Evolutionary conservation across 2,329 filamentous ascomycete species (phyloP).

Genomic region (Colletotrichum tamarilloi): DNA sequence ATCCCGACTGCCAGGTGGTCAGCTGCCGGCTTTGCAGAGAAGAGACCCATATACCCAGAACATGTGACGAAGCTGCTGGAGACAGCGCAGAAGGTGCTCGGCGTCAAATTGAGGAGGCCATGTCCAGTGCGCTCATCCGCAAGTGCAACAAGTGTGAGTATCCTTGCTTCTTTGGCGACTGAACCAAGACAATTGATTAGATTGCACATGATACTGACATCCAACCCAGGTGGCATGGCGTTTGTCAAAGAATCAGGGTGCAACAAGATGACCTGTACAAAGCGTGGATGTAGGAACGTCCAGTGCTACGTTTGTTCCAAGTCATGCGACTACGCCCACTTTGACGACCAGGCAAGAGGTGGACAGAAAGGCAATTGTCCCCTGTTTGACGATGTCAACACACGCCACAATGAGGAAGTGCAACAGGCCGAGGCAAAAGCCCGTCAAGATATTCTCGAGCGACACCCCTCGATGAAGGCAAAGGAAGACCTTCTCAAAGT

Average conservation of each 20-base stretch:
- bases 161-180: neutral
- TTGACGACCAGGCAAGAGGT: conserved; percentile 63
- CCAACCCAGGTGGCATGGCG: conserved; percentile 65
- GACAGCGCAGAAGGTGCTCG: conserved; percentile 71
- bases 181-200: neutral
- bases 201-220: conserved; percentile 27
- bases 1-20: conserved; percentile 70
- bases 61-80: conserved; percentile 73
- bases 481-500: conserved; percentile 69
- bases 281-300: conserved; percentile 59
- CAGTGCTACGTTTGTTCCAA: conserved; percentile 80
- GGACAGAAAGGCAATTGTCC: conserved; percentile 69
- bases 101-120: conserved; percentile 83
- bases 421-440: conserved; percentile 69
- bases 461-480: conserved; percentile 70
- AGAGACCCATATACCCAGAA: conserved; percentile 77
- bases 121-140: conserved; percentile 82
- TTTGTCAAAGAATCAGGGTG: conserved; percentile 85
- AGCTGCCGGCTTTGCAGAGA: conserved; percentile 77
- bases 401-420: conserved; percentile 73
- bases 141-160: conserved; percentile 74
- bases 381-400: conserved; percentile 72
- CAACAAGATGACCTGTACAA: conserved; percentile 83
- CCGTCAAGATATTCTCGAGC: conserved; percentile 63
- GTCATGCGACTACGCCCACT: conserved; percentile 76